Evolutionary conservation across 345 rosid genomes (phyloP), one percentile per base, ranked within the genome.

Genomic region (Heritiera littoralis): DNA sequence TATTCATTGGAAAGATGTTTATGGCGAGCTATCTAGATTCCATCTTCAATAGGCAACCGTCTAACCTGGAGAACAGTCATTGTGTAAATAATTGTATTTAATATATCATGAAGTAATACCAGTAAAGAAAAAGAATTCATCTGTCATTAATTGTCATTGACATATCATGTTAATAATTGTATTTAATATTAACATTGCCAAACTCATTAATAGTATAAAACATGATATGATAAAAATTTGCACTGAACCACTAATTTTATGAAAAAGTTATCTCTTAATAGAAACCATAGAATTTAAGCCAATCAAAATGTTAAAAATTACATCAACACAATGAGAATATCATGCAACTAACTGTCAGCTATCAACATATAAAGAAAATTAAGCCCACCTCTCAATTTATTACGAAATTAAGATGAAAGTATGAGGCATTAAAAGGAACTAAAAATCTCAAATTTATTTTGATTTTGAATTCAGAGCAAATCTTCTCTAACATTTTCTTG

Each of bases 11-110:
- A 77, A 66, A 82, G 78, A 83, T 81, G 83, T 72, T 90, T 95
- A 79, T 95, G 97, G 81, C 89, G 88, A 80, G 98, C 97, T 74
- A 96, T 86, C 99, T 97, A 94, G 77, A 93, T 90, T 80, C 90
- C 95, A 82, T 94, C 97, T 70, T 98, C 98, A 56, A 96, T 89
- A 30, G 95, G 98, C 77, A 96, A 84, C 81, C 93, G 85, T 76
- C 97, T 88, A 79, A 96, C 93, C 99, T 96, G 89, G 32, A 38
- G 80, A 60, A 77, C 45, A 76, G 68, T n/a, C n/a, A n/a, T n/a
- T 78, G 51, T n/a, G 41, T 49, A 71, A 72, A 77, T 7, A 13
- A 76, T 17, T 7, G 63, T n/a, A 81, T 54, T 40, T 2, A 54
- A 56, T 45, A 59, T 72, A 51, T 77, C 72, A 64, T 59, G 74